Conservation (phyloP, 139 green algal genomes). For the Coelastrella sp. region DNA sequence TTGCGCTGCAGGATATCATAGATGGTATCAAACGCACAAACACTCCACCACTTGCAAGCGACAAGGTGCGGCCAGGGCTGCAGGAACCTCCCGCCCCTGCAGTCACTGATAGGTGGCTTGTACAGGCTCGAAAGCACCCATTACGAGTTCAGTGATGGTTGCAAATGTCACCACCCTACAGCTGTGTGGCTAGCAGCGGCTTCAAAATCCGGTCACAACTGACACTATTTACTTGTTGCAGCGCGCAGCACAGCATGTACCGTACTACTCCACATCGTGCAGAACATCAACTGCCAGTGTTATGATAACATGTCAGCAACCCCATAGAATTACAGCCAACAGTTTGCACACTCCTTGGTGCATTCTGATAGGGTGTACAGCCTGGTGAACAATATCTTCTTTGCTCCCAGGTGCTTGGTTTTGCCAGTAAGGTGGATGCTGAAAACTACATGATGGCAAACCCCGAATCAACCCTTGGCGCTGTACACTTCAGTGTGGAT, state of each 20-base stretch:
- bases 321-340: not conserved
- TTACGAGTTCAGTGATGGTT: not conserved
- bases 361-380: not conserved
- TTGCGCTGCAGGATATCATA: slow-evolving; percentile 66
- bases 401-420: slow-evolving; percentile 51
- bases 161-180: too few relatives aligned
- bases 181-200: too few relatives aligned
- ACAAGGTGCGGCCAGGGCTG: slow-evolving; percentile 50
- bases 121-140: not conserved
- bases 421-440: slow-evolving; percentile 59
- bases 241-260: too few relatives aligned
- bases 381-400: not conserved
- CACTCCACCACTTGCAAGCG: slow-evolving; percentile 59
- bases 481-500: slow-evolving; percentile 74
- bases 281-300: too few relatives aligned
- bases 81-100: not conserved
- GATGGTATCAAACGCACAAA: slow-evolving; percentile 71
- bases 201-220: too few relatives aligned
- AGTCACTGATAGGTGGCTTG: too few relatives aligned
- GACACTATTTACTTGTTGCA: too few relatives aligned
- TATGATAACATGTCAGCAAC: not conserved
- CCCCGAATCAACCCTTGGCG: slow-evolving; percentile 56
- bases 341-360: too few relatives aligned
- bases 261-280: too few relatives aligned
- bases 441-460: slow-evolving; percentile 78